Conservation (phyloP, 2,329 filamentous ascomycete genomes). For the Pseudocercospora fuligena region DNA sequence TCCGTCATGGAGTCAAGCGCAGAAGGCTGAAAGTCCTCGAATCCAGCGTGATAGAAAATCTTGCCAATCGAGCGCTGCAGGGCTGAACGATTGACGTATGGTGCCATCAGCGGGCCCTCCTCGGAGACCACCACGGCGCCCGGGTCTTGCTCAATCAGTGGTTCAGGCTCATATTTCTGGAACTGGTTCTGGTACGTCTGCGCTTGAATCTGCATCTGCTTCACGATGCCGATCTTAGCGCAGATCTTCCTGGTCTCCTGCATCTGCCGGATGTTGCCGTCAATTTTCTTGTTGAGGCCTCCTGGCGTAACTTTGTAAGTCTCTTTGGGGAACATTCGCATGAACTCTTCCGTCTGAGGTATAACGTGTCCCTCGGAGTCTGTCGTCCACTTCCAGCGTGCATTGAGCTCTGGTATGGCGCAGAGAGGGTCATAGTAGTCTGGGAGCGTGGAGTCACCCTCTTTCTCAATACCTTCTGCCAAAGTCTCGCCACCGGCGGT, state of each 20-base stretch:
- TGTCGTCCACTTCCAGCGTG: constrained; percentile 82
- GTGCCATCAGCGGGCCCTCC: constrained; percentile 84
- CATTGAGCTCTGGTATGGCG: constrained; percentile 80
- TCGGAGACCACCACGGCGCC: constrained; percentile 89
- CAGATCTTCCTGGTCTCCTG: constrained; percentile 96
- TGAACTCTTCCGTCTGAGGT: constrained; percentile 82
- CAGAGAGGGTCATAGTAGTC: constrained; percentile 93
- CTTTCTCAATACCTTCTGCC: constrained; percentile 92
- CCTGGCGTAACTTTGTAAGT: constrained; percentile 77
- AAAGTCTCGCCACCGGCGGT: constrained; percentile 71
- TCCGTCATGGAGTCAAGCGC: constrained; percentile 90
- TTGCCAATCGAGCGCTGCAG: constrained; percentile 91
- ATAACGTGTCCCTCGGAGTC: constrained; percentile 88
- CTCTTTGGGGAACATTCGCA: constrained; percentile 75
- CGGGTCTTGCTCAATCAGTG: constrained; percentile 84
- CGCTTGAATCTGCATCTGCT: constrained; percentile 98
- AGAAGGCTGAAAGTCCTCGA: constrained; percentile 95
- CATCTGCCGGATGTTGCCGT: constrained; percentile 90
- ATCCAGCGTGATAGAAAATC: constrained; percentile 93
- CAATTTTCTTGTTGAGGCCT: constrained; percentile 76
- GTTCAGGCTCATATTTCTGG: constrained; percentile 89
- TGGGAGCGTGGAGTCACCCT: constrained; percentile 81
- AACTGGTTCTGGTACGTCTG: constrained; percentile 99
- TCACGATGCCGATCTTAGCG: constrained; percentile 95
- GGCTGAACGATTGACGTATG: constrained; percentile 79